Evolutionary conservation across 1,284 basidiomycete species (phyloP).

Genomic region (Ustilago cynodontis): DNA sequence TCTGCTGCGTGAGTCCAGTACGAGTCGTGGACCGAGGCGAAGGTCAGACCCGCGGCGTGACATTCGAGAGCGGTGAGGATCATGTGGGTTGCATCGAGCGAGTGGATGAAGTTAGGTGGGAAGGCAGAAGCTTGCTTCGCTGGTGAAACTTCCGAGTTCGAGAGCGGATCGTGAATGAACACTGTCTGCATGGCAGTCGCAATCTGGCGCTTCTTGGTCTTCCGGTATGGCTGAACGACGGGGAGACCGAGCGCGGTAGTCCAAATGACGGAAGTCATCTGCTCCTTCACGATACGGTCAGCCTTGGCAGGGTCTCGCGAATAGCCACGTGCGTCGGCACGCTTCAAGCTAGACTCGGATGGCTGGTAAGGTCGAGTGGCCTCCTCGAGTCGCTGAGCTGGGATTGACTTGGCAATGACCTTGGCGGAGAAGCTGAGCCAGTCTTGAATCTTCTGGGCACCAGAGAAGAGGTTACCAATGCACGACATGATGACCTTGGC

Average conservation of each 20-base stretch:
- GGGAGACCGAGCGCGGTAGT: conserved; percentile 93
- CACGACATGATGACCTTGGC: conserved; percentile 66
- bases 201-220: conserved; percentile 79
- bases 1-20: conserved; percentile 97
- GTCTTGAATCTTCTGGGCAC: conserved; percentile 89
- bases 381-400: conserved; percentile 78
- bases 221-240: conserved; percentile 96
- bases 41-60: conserved; percentile 73
- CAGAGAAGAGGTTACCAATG: conserved; percentile 92
- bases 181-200: conserved; percentile 88
- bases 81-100: conserved; percentile 98
- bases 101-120: conserved; percentile 99
- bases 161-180: conserved; percentile 90
- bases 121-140: conserved; percentile 94
- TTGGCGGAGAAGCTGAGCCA: conserved; percentile 89
- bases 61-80: conserved; percentile 93
- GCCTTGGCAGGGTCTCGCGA: conserved; percentile 49
- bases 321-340: conserved; percentile 39
- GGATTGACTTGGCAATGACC: conserved; percentile 88
- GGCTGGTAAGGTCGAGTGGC: conserved; percentile 69
- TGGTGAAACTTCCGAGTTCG: conserved; percentile 83
- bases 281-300: conserved; percentile 74
- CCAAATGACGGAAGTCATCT: conserved; percentile 97
- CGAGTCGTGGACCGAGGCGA: conserved; percentile 97
- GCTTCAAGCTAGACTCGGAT: conserved; percentile 10